Evolutionary conservation across 2,329 filamentous ascomycete species (phyloP).

Genomic region (Exophiala phaeomuriformis): DNA sequence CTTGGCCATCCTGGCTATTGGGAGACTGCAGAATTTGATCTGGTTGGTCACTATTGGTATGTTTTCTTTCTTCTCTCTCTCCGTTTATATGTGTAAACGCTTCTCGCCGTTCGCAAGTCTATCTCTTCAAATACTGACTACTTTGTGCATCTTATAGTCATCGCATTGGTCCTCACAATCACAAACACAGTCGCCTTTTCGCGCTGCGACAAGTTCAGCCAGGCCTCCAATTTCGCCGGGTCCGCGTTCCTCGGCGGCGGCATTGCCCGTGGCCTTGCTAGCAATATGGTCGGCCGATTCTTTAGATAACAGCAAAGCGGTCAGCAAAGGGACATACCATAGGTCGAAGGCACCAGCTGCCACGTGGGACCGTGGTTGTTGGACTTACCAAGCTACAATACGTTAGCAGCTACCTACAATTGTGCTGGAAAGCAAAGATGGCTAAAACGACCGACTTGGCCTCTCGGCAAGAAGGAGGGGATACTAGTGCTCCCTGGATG

Average conservation of each 20-base stretch:
- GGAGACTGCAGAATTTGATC: constrained; percentile 41
- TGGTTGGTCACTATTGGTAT: constrained; percentile 47
- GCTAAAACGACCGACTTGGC: no score
- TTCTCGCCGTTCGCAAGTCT: no score
- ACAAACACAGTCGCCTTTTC: constrained; percentile 48
- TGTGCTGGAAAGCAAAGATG: no score
- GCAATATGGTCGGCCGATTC: constrained; percentile 27
- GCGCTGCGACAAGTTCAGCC: constrained; percentile 46
- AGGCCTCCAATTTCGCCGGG: constrained; percentile 53
- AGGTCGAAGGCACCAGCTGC: background rate
- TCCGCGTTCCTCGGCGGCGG: constrained; percentile 47
- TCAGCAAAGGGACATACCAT: background rate
- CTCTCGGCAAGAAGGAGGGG: no score
- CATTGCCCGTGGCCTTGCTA: constrained; percentile 24
- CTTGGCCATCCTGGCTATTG: constrained; percentile 42
- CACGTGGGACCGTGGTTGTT: no score
- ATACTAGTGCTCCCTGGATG: no score
- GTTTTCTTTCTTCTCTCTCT: constrained; percentile 22
- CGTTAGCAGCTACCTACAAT: no score
- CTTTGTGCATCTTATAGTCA: constrained; percentile 31
- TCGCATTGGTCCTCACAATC: constrained; percentile 44
- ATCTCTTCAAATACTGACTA: background rate
- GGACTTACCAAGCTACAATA: no score
- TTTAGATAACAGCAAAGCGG: constrained; percentile 9
- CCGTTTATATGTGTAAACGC: no score